Evolutionary conservation across 441 rosid species (phyloP), one percentile per base, ranked within the genome.

Genomic region (Bocquillonia castaneifolia): DNA sequence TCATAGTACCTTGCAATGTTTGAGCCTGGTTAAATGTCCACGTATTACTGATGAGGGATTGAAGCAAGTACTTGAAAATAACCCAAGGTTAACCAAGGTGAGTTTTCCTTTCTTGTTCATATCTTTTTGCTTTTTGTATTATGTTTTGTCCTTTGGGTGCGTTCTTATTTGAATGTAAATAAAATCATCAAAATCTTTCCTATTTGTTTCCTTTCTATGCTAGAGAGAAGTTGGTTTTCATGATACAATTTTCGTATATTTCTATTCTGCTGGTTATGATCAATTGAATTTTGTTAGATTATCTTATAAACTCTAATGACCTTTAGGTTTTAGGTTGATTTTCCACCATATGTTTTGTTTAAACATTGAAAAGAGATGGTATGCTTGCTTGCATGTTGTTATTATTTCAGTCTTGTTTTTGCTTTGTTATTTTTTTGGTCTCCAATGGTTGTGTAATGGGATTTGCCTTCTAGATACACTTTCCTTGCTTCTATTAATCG

Each of bases 1-100:
- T 70, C 92, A 84, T 75, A 93, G 96, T 18, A 79, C 78, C 69
- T 76, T 93, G 83, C 90, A 78, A 64, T 85, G 88, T 80, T 79
- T 93, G 83, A 91, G 88, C 84, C 84, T 93, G 66, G 84, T 89
- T 32, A 91, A 85, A 59, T 91, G 98, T 72, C 67, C 86, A 23
- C 82, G 81, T 84, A 81, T 93, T 64, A 88, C 95, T 53, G 93
- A 89, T 75, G 86, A 82, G 63, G 87, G 86, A 62, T 79, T 93
- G 72, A 86, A 76, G 68, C 70, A 51, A 5, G 92, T 88, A 53
- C 81, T 93, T 67, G 85, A 84, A 66, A 81, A 68, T 51, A 91
- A 89, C 79, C 88, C 86, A 6, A 86, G 78, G 81, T 71, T 93
- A 44, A 79, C 76, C 63, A 86, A 84, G 94, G 98, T 91, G 14